Evolutionary conservation across 116 monocot genomes (phyloP).

Genomic region (Papilionanthe hybrid): DNA sequence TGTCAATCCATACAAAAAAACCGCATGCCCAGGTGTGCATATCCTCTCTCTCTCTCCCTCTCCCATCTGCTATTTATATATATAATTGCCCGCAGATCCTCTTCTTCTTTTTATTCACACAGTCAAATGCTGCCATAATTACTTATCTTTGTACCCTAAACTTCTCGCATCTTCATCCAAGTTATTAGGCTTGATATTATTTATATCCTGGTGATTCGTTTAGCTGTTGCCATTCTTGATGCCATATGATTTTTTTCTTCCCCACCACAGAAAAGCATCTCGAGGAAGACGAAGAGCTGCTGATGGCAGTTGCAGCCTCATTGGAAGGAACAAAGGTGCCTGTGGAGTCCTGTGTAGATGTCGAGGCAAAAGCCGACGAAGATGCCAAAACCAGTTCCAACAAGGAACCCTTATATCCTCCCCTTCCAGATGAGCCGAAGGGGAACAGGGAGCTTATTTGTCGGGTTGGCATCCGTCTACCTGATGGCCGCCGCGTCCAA

Average conservation of each 20-base stretch:
- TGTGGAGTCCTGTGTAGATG: slow-evolving; percentile 2
- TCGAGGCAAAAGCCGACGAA: slow-evolving; percentile 19
- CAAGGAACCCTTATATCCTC: slow-evolving; percentile 45
- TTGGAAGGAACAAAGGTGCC: slow-evolving; percentile 33
- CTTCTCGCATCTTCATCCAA: neutral
- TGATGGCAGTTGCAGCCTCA: slow-evolving; percentile 43
- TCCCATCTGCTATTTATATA: too few species aligned
- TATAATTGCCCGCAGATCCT: too few species aligned
- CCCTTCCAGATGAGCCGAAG: slow-evolving; percentile 87
- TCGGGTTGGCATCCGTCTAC: slow-evolving; percentile 78
- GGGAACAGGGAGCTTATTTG: slow-evolving; percentile 52
- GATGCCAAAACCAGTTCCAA: slow-evolving; percentile 11
- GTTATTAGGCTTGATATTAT: neutral
- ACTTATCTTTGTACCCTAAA: too few species aligned
- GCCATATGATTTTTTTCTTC: too few species aligned
- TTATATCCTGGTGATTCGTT: neutral
- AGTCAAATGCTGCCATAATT: too few species aligned
- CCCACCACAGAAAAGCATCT: slow-evolving; percentile 4
- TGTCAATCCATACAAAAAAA: neutral
- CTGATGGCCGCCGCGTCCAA: slow-evolving; percentile 75
- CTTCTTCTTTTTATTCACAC: neutral
- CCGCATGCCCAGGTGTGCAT: neutral
- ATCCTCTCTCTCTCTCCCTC: neutral
- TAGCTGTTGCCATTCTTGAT: neutral
- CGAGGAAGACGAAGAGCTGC: slow-evolving; percentile 44